Percentiles rank a stretch among this genome's conserved stretches.
Evolutionary conservation across 306 rosid genomes (phyloP).

Genomic region (Mimosa bimucronata): DNA sequence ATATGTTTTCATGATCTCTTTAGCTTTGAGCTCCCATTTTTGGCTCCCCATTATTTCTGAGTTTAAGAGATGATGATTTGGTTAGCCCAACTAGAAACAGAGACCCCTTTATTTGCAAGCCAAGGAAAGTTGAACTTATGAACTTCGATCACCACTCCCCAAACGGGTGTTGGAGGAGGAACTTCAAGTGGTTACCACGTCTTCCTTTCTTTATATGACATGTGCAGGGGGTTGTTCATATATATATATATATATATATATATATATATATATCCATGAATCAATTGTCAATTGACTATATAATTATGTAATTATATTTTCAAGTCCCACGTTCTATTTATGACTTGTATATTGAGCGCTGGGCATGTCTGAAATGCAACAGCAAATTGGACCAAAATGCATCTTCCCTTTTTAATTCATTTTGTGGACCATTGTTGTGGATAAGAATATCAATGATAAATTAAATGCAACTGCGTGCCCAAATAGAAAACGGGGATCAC

Average conservation of each 20-base stretch:
- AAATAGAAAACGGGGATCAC: background rate
- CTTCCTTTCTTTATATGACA: slow-evolving; percentile 35
- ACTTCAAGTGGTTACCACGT: slow-evolving; percentile 67
- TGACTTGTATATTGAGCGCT: slow-evolving; percentile 23
- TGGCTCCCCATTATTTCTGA: slow-evolving; percentile 48
- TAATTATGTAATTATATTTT: background rate
- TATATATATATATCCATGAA: background rate
- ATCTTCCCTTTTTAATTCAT: background rate
- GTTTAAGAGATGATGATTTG: background rate
- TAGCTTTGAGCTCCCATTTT: slow-evolving; percentile 34
- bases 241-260: background rate
- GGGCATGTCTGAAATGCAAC: slow-evolving; percentile 15
- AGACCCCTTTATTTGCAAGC: slow-evolving; percentile 29
- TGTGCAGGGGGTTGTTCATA: background rate
- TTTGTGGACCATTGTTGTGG: background rate
- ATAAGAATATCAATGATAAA: background rate
- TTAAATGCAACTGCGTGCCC: background rate
- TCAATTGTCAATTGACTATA: background rate
- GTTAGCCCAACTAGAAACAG: background rate
- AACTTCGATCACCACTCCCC: slow-evolving; percentile 33
- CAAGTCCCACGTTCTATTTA: background rate
- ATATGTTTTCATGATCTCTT: slow-evolving; percentile 36
- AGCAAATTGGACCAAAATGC: slow-evolving; percentile 25
- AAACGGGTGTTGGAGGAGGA: slow-evolving; percentile 13
- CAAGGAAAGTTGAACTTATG: slow-evolving; percentile 33